Conservation (phyloP, 2,329 filamentous ascomycete species). For the Catunica adiposa region DNA sequence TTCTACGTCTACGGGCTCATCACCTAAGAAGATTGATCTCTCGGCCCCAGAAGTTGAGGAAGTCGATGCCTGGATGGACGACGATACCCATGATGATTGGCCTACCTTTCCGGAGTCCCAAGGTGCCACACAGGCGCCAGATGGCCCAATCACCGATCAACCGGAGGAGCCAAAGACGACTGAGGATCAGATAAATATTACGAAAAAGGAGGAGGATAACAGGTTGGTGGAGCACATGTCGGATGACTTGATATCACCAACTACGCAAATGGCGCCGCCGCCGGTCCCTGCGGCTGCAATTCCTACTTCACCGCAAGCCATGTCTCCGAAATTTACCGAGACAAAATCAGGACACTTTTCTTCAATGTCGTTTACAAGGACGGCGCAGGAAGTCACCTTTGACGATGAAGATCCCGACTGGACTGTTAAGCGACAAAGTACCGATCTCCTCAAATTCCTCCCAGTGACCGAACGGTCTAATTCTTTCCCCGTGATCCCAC, state of each 20-base stretch:
- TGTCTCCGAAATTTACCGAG: conserved; percentile 14
- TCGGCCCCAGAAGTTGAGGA: conserved; percentile 7
- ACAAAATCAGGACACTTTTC: conserved; percentile 38
- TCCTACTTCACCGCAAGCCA: neutral
- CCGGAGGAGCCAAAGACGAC: no score
- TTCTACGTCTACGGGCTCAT: neutral
- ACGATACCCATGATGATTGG: conserved; percentile 12
- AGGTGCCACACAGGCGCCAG: no score
- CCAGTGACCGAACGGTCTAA: conserved; percentile 40
- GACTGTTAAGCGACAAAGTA: conserved; percentile 33
- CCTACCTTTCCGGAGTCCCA: conserved; percentile 9
- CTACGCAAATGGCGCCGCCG: conserved; percentile 2
- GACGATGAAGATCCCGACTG: conserved; percentile 45
- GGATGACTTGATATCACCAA: neutral
- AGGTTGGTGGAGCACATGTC: neutral
- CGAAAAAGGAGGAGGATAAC: neutral
- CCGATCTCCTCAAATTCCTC: conserved; percentile 45
- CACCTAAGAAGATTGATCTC: conserved; percentile 1
- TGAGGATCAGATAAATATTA: neutral
- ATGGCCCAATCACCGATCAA: no score
- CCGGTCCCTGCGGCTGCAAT: neutral
- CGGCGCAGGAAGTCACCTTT: conserved; percentile 45
- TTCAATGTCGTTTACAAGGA: conserved; percentile 46
- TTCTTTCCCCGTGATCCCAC: conserved; percentile 43
- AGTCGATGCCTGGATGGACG: conserved; percentile 13